Conservation (phyloP, 2,329 filamentous ascomycete species). For the Dichotomopilus funicola region DNA sequence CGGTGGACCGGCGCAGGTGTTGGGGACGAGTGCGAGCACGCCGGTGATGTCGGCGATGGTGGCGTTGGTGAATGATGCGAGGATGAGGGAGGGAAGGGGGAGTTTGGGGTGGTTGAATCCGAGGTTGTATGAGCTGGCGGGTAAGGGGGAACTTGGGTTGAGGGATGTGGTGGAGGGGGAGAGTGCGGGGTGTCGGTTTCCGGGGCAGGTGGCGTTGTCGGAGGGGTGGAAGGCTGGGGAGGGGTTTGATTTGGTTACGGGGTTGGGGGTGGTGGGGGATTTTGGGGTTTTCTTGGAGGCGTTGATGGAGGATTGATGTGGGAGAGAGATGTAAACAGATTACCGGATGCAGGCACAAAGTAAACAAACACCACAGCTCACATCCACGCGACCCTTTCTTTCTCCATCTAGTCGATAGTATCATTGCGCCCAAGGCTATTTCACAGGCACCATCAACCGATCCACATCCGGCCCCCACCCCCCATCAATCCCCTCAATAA, state of each 20-base stretch:
- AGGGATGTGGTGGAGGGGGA: slow-evolving; percentile 37
- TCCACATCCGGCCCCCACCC: slow-evolving; percentile 48
- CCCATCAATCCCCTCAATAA: slow-evolving; percentile 35
- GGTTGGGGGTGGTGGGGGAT: slow-evolving; percentile 41
- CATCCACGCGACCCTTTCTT: not conserved
- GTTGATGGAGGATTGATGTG: slow-evolving; percentile 2
- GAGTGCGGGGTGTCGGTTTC: slow-evolving; percentile 35
- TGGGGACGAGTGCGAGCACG: slow-evolving; percentile 46
- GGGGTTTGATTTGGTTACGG: slow-evolving; percentile 45
- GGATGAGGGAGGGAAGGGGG: slow-evolving; percentile 42
- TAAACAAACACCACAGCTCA: not conserved
- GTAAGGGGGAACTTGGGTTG: slow-evolving; percentile 29
- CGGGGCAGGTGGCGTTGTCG: slow-evolving; percentile 22
- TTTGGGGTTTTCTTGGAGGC: slow-evolving; percentile 28
- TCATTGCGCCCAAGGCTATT: not conserved
- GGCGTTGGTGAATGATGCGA: slow-evolving; percentile 47
- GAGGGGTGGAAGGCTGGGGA: slow-evolving; percentile 35
- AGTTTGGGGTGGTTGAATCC: slow-evolving; percentile 50
- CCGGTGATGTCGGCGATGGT: slow-evolving; percentile 50
- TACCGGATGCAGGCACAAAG: not conserved
- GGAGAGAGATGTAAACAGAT: not conserved
- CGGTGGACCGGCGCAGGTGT: slow-evolving; percentile 25
- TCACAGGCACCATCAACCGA: slow-evolving; percentile 44
- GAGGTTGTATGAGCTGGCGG: slow-evolving; percentile 36
- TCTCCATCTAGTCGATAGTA: not conserved